These are phyloP conservation scores for Pichia manshurica DNA, from an alignment of 805 yeast species.

Conservation along the genomic window DNA sequence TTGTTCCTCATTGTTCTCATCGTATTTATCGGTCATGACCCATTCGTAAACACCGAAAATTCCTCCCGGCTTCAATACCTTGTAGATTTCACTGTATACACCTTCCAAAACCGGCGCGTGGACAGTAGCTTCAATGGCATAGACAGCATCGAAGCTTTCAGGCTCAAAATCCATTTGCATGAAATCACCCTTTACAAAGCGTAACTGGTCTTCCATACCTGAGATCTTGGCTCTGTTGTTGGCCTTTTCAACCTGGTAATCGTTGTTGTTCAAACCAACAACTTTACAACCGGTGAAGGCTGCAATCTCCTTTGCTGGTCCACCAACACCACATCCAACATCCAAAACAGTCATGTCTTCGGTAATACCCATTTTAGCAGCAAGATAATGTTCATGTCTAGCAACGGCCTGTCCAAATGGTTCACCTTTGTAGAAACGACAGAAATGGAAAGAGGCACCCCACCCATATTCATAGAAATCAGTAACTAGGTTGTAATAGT, in stretches of 20 bases:
- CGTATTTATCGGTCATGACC: slow-evolving; percentile 96
- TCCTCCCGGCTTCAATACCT: slow-evolving; percentile 97
- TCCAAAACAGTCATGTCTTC: slow-evolving; percentile 86
- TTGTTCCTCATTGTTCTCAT: slow-evolving; percentile 80
- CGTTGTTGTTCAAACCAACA: slow-evolving; percentile 93
- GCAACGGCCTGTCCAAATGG: slow-evolving; percentile 92
- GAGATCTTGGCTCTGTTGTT: slow-evolving; percentile 65
- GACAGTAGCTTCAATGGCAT: slow-evolving; percentile 97
- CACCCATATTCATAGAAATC: slow-evolving; percentile 99
- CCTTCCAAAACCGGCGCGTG: slow-evolving; percentile 97
- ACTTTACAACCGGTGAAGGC: slow-evolving; percentile 84
- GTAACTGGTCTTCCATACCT: slow-evolving; percentile 65
- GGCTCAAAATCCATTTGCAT: slow-evolving; percentile 98
- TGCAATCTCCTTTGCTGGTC: slow-evolving; percentile 95
- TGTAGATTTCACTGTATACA: slow-evolving; percentile 89
- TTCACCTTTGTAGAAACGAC: slow-evolving; percentile 90
- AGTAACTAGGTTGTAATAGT: slow-evolving; percentile 93
- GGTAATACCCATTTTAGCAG: slow-evolving; percentile 73
- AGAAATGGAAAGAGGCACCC: slow-evolving; percentile 98
- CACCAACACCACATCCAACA: slow-evolving; percentile 99
- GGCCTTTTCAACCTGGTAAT: slow-evolving; percentile 92
- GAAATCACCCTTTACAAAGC: slow-evolving; percentile 94
- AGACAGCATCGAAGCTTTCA: slow-evolving; percentile 89
- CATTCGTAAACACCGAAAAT: slow-evolving; percentile 97
- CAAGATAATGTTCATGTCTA: slow-evolving; percentile 94